Evolutionary conservation across 345 rosid genomes (phyloP), one percentile per base, ranked within the genome.

Genomic region (Boechera divaricarpa): DNA sequence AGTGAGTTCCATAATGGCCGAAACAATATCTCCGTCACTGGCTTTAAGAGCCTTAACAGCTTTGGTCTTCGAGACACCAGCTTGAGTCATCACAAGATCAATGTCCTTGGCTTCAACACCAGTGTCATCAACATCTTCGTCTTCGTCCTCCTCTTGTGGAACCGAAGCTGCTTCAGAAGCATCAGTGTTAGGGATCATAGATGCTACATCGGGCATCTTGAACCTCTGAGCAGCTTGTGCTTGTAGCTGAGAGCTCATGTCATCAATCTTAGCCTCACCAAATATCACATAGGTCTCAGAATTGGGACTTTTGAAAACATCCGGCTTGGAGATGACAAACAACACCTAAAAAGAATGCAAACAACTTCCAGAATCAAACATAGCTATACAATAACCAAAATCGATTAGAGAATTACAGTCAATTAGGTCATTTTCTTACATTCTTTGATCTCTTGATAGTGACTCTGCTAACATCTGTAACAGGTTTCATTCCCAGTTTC

Each of bases 1-100:
- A 53, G 98, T 93, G 65, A 93, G 97, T 79, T 90, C 98, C 98
- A 93, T 93, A 72, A 93, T 93, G 28, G 98, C 98, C 10, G 93
- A 85, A 74, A 93, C 98, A 63, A 93, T 93, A 73, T 93, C 98
- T 13, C 97, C 97, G 38, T 77, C 72, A 70, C 69, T 82, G 4
- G 86, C 61, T 83, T 87, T 91, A 74, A 93, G 93, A 52, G 98
- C 97, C 83, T 85, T 90, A 39, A 87, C 88, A 32, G 97, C 98
- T 77, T 85, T 93, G 79, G 78, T 16, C 87, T 80, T 87, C 0
- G 93, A 74, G 7, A 90, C 93, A 65, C 95, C 89, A 4, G 97
- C 95, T 79, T 92, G 97, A 65, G 97, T 92, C 95, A 92, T 86
- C 26, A 92, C 97, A 72, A 90, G 83, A 38, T 92, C 97, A 75